A percentile compares a stretch with the other conserved stretches of the same genome.
These are phyloP conservation scores for Sporobolomyces pararoseus DNA, from an alignment of 768 basidiomycete species.

Conservation along the genomic window DNA sequence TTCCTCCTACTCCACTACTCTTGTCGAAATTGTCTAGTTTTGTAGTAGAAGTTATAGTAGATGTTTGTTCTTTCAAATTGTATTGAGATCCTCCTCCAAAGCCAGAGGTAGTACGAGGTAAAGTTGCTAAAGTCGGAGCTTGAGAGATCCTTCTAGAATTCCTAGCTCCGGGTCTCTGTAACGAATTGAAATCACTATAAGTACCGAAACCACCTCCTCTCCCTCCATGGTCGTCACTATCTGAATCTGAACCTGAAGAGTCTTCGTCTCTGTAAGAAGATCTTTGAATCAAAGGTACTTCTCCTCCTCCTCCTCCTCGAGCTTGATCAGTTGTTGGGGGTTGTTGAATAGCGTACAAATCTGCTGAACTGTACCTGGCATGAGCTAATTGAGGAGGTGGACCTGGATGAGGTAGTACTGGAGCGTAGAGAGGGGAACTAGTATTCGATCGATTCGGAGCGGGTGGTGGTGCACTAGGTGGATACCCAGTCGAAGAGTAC, in stretches of 20 bases:
- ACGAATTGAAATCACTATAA: neutral
- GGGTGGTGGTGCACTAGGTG: neutral
- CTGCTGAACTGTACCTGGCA: conserved; percentile 19
- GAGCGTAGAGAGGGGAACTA: neutral
- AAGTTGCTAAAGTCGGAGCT: neutral
- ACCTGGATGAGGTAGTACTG: neutral
- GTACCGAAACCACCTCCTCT: conserved; percentile 10
- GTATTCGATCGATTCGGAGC: neutral
- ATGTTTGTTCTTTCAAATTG: conserved; percentile 1
- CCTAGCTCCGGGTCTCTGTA: neutral
- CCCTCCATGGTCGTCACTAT: neutral
- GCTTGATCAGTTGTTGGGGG: no score
- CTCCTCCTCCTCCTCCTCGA: neutral
- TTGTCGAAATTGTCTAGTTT: no score
- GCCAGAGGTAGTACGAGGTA: neutral
- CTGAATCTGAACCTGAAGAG: conserved; percentile 1
- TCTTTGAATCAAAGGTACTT: no score
- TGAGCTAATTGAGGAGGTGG: conserved; percentile 11
- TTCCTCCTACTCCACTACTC: neutral
- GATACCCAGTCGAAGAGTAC: neutral
- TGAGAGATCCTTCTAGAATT: neutral
- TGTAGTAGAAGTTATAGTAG: neutral
- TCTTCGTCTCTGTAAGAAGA: no score
- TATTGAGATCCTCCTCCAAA: neutral
- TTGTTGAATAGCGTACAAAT: conserved; percentile 24